Evolutionary conservation across 495 filamentous ascomycete species (phyloP), one percentile per base, ranked within the genome.

Genomic region (Aspergillus egyptiacus): DNA sequence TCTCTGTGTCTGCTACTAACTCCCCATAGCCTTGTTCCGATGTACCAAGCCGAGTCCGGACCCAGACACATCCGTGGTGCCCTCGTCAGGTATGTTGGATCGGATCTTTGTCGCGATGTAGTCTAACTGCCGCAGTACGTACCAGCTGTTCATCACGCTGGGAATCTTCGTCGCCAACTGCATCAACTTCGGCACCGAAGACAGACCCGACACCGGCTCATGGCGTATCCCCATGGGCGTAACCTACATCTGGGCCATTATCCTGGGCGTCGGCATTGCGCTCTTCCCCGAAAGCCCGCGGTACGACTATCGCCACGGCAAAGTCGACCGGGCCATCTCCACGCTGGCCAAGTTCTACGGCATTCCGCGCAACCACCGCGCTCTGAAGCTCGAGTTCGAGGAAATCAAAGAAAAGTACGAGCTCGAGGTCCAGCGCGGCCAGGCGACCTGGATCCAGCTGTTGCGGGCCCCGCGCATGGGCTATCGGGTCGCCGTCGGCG

Each of bases 91-190:
- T 66, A 70, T 32, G 54, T 49, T 24, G n/a, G n/a, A n/a, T 3
- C 27, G 7, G 40, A 20, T 11, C 22, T 25, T 10, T 25, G 24
- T 5, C 20, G 13, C n/a, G 11, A 25, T 25, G 5, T 6, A 17
- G 8, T 22, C 13, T 27, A 28, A 15, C 2, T 25, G 8, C 53
- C 35, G 44, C 32, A 66, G 67, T 48, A 67, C 67, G 58, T 93
- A 95, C 65, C 88, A 93, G 66, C 73, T 93, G 2, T 89, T 93
- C 70, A 86, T 95, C 66, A 91, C 89, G 0, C 68, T 89, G 31
- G 89, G 89, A 24, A 93, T 91, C 58, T 87, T 88, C 63, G 72
- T 82, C 5, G 84, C 86, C 40, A 79, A 88, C 57, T 83, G 83
- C 66, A 80, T 91, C 68, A 89, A 93, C 58, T 91, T 74, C 52